Percentiles rank a stretch among this genome's conserved stretches.
phyloP scores from a whole-genome alignment of 2,329 filamentous ascomycete genomes.

The Ceratocystis colombiana region DNA sequence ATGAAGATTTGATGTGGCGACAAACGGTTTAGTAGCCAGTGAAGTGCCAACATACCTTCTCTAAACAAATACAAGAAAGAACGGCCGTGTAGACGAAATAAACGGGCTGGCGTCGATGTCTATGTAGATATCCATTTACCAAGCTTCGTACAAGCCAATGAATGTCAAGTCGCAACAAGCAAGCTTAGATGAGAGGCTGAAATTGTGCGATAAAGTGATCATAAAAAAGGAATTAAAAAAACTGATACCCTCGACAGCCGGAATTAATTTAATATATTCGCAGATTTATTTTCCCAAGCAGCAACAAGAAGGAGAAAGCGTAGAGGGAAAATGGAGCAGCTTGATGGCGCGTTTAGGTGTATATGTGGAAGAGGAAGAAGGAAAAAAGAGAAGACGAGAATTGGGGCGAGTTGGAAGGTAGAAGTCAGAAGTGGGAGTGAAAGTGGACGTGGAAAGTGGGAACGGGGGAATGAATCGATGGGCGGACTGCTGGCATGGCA shows the following conservation, averaged over 20 bases:
- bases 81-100: background rate
- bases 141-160: constrained; percentile 10
- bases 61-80: background rate
- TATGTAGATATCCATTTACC: background rate
- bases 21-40: background rate
- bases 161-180: constrained; percentile 8
- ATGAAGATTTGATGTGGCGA: background rate
- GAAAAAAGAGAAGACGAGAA: background rate
- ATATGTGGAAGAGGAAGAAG: constrained; percentile 3
- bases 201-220: constrained; percentile 6
- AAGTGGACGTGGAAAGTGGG: constrained; percentile 13
- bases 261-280: constrained; percentile 2
- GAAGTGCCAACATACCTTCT: background rate
- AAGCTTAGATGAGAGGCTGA: background rate
- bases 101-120: background rate
- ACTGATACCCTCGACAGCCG: background rate
- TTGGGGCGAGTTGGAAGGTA: background rate
- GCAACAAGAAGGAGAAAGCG: background rate
- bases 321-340: background rate
- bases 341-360: constrained; percentile 5
- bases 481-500: background rate
- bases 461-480: constrained; percentile 5
- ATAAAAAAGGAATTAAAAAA: background rate
- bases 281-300: background rate
- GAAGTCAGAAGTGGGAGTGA: constrained; percentile 13